Conservation (phyloP, 208 protist genomes). For the Leishmania arabica region DNA sequence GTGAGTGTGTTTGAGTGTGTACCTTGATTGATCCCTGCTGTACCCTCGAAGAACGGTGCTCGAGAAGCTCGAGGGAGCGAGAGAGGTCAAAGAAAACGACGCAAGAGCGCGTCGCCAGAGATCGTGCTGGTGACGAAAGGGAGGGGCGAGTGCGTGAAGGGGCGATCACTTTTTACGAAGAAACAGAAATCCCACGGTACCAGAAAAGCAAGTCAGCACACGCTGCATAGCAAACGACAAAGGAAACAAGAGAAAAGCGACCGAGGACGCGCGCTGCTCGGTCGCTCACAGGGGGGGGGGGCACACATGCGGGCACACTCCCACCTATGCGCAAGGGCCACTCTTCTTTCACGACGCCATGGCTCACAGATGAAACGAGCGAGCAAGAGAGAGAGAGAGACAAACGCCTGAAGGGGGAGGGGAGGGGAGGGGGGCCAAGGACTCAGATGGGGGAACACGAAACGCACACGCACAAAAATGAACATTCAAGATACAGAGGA, state of each 20-base stretch:
- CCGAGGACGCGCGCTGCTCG: background rate
- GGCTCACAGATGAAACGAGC: background rate
- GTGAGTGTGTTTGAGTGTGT: background rate
- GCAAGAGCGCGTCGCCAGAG: background rate
- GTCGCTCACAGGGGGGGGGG: background rate
- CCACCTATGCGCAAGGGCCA: background rate
- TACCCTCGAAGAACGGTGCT: background rate
- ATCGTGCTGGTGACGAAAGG: background rate
- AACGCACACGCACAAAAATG: background rate
- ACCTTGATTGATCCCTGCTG: background rate
- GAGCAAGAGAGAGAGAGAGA: background rate
- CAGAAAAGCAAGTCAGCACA: background rate
- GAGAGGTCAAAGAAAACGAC: background rate
- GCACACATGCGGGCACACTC: background rate
- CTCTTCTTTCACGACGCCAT: background rate
- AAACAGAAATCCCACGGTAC: background rate
- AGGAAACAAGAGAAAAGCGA: background rate
- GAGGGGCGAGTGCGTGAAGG: background rate
- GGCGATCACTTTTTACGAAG: background rate
- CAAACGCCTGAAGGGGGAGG: background rate
- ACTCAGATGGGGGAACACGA: background rate
- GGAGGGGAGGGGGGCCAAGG: background rate
- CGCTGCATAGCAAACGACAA: background rate
- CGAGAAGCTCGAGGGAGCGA: background rate
- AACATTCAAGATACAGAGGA: constrained; percentile 5